Evolutionary conservation across 495 filamentous ascomycete species (phyloP).

Genomic region (Amphirosellinia nigrospora): DNA sequence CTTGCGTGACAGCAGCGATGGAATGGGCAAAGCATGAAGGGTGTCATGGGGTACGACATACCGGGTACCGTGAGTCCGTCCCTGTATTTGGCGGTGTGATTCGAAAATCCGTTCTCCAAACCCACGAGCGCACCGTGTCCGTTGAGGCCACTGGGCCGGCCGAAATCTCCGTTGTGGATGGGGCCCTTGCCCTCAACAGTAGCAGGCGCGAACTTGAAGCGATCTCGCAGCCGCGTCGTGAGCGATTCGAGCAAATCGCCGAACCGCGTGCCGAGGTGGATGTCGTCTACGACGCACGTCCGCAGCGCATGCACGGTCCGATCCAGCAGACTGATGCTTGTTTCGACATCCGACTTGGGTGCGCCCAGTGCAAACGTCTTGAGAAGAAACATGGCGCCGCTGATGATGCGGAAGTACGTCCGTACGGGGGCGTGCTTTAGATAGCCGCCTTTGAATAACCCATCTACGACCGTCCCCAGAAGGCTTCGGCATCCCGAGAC

Average conservation of each 20-base stretch:
- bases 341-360: slow-evolving; percentile 82
- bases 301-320: slow-evolving; percentile 78
- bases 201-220: slow-evolving; percentile 69
- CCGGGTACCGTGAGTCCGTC: slow-evolving; percentile 39
- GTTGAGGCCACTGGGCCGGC: slow-evolving; percentile 35
- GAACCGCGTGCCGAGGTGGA: slow-evolving; percentile 92
- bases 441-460: slow-evolving; percentile 78
- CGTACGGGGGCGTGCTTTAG: slow-evolving; percentile 91
- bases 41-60: slow-evolving; percentile 27
- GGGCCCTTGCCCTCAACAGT: slow-evolving; percentile 48
- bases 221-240: slow-evolving; percentile 72
- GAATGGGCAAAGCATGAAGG: neutral
- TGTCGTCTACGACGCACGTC: slow-evolving; percentile 89
- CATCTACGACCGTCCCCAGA: slow-evolving; percentile 80
- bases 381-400: slow-evolving; percentile 92
- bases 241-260: slow-evolving; percentile 88
- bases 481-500: slow-evolving; percentile 86
- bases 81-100: slow-evolving; percentile 33
- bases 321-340: slow-evolving; percentile 82
- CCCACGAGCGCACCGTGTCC: slow-evolving; percentile 37
- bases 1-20: neutral
- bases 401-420: slow-evolving; percentile 93
- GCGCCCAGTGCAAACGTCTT: slow-evolving; percentile 93
- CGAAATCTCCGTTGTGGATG: slow-evolving; percentile 34
- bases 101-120: slow-evolving; percentile 43